Conservation (phyloP, 805 yeast genomes). For the Candida easanensis region DNA sequence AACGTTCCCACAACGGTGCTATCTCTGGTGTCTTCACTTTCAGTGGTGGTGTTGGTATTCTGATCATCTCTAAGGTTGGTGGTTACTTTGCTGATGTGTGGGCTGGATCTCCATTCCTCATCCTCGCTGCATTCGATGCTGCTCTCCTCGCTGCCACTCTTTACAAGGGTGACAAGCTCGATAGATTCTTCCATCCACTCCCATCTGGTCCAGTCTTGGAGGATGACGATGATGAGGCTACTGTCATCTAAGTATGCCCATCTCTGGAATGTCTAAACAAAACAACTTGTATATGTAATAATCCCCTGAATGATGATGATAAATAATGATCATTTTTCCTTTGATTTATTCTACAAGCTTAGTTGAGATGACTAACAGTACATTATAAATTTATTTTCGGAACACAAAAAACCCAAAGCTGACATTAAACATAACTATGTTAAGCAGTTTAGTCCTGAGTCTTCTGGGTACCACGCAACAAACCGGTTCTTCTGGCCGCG, state of each 20-base stretch:
- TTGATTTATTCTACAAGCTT: not conserved
- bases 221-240: constrained; percentile 1
- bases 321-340: not conserved
- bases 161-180: constrained; percentile 21
- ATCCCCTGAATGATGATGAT: no score
- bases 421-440: constrained; percentile 26
- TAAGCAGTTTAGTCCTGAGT: constrained; percentile 59
- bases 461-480: constrained; percentile 99
- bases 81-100: constrained; percentile 57
- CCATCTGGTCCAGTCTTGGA: not conserved
- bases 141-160: constrained; percentile 23
- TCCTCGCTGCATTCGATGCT: constrained; percentile 43
- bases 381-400: constrained; percentile 24
- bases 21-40: constrained; percentile 69
- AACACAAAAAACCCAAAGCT: constrained; percentile 28
- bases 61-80: constrained; percentile 57
- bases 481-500: constrained; percentile 99
- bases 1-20: constrained; percentile 52
- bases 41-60: constrained; percentile 65
- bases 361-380: constrained; percentile 17
- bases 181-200: constrained; percentile 7
- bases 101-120: constrained; percentile 56
- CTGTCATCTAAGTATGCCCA: not conserved
- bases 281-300: not conserved
- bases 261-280: no score